Base-by-base conservation (phyloP, 2,329 filamentous ascomycete genomes). In the Grosmannia clavigera region DNA sequence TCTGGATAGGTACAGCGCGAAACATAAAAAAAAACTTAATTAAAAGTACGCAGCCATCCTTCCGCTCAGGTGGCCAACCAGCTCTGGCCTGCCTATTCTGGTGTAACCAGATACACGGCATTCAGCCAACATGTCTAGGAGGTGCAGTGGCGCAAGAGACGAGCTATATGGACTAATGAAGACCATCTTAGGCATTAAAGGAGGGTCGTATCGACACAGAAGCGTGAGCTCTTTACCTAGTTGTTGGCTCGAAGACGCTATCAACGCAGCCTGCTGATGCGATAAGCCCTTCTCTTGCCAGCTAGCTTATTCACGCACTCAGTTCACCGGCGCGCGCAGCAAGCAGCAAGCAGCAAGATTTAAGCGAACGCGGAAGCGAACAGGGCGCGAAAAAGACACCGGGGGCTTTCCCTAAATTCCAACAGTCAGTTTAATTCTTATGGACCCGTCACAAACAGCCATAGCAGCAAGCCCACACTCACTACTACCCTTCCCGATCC, bases 21-120 rank as follows among this genome's bases (percentile, higher is more conserved):
- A 38, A 25, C 19, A 12, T 31, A n/a, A 19, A 25, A 51, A 55
- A 51, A 55, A 35, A 29, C 9, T 27, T n/a, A 55, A 59, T 22
- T 33, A 40, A 59, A 46, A n/a, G 43, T 16, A 46, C 63, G 38
- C 52, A 60, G 57, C 65, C 60, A 61, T 66, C 59, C 57, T 61
- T 60, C 64, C 66, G 64, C 64, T 57, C 63, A 61, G 62, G 61
- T 62, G 67, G 63, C 68, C 68, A 69, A 68, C 69, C 67, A 67
- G 55, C 65, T 60, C 55, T 55, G 58, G 57, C 65, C 62, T 48
- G 16, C 35, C 58, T 27, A 19, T 52, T 63, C 60, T 64, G 65
- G 69, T 70, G 68, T 68, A 70, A 70, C 69, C 61, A 59, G 52
- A 22, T 10, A 31, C 5, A 25, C 60, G 57, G 65, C 61, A 58